Percentiles rank a stretch among this genome's conserved stretches.
Conservation (phyloP, 306 rosid species). For the Rubus idaeus region DNA sequence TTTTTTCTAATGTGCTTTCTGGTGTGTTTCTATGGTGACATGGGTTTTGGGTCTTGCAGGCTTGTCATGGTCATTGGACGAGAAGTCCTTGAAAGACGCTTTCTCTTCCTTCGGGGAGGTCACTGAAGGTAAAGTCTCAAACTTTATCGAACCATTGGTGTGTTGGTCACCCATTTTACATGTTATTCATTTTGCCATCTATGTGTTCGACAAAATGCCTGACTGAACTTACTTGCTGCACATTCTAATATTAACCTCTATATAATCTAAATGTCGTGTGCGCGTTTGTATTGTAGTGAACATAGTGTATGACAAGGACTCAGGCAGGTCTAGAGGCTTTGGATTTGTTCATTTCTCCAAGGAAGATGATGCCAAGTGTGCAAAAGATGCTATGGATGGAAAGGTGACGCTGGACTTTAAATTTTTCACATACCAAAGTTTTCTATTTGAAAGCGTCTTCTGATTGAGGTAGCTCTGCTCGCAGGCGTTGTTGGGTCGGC, state of each 20-base stretch:
- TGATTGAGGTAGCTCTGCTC: slow-evolving; percentile 25
- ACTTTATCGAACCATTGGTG: not conserved
- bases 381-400: slow-evolving; percentile 94
- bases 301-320: slow-evolving; percentile 76
- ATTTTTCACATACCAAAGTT: not conserved
- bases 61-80: slow-evolving; percentile 83
- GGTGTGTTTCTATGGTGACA: slow-evolving; percentile 3
- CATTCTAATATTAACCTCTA: not conserved
- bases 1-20: not conserved
- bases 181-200: slow-evolving; percentile 1
- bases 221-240: not conserved
- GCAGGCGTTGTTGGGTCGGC: slow-evolving; percentile 85
- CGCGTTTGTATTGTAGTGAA: slow-evolving; percentile 44
- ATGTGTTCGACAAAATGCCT: slow-evolving; percentile 47
- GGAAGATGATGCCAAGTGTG: slow-evolving; percentile 64
- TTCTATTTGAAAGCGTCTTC: slow-evolving; percentile 11
- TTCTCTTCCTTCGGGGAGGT: slow-evolving; percentile 84
- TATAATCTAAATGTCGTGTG: not conserved
- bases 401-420: slow-evolving; percentile 43
- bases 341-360: slow-evolving; percentile 75
- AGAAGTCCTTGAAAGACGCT: slow-evolving; percentile 72
- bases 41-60: slow-evolving; percentile 47
- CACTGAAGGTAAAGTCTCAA: slow-evolving; percentile 52
- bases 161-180: not conserved
- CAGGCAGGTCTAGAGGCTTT: slow-evolving; percentile 87